Evolutionary conservation across 2,329 filamentous ascomycete species (phyloP).

Genomic region (Mycosphaerella arachidis): DNA sequence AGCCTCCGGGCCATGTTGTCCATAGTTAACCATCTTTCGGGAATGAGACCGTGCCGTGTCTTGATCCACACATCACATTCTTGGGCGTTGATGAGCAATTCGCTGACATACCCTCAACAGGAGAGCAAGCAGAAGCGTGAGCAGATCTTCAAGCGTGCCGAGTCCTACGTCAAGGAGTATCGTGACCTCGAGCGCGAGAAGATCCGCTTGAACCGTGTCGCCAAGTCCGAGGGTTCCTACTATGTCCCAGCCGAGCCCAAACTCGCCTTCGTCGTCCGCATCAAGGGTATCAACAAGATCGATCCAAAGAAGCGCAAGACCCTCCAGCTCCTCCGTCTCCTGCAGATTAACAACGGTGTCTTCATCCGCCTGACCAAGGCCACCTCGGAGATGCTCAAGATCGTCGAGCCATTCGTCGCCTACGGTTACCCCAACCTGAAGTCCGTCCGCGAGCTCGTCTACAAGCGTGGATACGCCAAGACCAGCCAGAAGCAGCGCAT

Average conservation of each 20-base stretch:
- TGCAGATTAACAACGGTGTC: slow-evolving; percentile 99
- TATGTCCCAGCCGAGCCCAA: slow-evolving; percentile 93
- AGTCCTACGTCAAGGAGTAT: slow-evolving; percentile 99
- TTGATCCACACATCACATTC: slow-evolving; percentile 35
- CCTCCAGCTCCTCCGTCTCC: slow-evolving; percentile 95
- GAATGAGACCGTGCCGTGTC: slow-evolving; percentile 62
- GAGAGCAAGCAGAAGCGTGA: slow-evolving; percentile 98
- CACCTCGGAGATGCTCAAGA: slow-evolving; percentile 92
- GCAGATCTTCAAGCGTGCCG: slow-evolving; percentile 99
- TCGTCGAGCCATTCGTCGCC: slow-evolving; percentile 97
- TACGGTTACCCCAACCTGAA: slow-evolving; percentile 99
- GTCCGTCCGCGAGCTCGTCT: slow-evolving; percentile 97
- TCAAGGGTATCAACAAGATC: slow-evolving; percentile 99
- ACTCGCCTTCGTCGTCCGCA: slow-evolving; percentile 95
- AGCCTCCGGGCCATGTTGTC: slow-evolving; percentile 92
- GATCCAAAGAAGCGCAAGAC: slow-evolving; percentile 99
- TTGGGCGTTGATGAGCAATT: slow-evolving; percentile 12
- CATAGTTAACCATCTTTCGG: slow-evolving; percentile 99
- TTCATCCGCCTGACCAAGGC: slow-evolving; percentile 98
- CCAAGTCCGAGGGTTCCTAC: slow-evolving; percentile 89
- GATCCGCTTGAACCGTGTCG: slow-evolving; percentile 82
- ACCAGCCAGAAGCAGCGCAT: slow-evolving; percentile 90
- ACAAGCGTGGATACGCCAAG: slow-evolving; percentile 99
- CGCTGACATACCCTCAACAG: slow-evolving; percentile 50
- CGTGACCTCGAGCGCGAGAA: slow-evolving; percentile 97